These are phyloP conservation scores for Globisporangium alternatum DNA, from an alignment of 352 stramenopile genomes.

Conservation along the genomic window DNA sequence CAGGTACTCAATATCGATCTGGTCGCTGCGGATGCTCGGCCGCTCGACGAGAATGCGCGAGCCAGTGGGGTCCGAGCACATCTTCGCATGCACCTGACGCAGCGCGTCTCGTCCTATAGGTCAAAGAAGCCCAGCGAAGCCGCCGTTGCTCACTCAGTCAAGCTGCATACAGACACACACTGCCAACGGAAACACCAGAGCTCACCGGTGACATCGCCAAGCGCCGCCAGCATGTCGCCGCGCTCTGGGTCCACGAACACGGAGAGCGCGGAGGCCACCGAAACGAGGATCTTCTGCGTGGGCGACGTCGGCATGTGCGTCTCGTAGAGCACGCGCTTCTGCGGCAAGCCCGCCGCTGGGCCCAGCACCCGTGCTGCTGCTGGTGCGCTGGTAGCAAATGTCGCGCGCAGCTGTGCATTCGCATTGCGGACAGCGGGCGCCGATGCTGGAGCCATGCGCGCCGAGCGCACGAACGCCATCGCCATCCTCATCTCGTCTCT, in stretches of 20 bases:
- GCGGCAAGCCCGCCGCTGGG: constrained; percentile 36
- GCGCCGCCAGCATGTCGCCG: constrained; percentile 92
- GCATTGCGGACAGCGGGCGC: neutral
- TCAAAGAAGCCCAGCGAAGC: neutral
- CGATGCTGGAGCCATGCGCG: neutral
- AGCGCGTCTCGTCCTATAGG: constrained; percentile 72
- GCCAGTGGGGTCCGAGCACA: constrained; percentile 86
- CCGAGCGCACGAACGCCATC: neutral
- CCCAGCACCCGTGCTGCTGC: neutral
- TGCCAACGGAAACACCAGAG: neutral
- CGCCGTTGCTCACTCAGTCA: neutral
- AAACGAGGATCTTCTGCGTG: constrained; percentile 85
- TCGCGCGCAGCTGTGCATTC: neutral
- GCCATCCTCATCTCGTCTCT: neutral
- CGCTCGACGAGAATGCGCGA: constrained; percentile 87
- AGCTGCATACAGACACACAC: neutral
- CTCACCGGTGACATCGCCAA: constrained; percentile 93
- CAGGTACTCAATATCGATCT: constrained; percentile 74
- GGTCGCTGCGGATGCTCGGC: constrained; percentile 71
- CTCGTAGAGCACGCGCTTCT: constrained; percentile 61
- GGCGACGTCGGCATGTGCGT: constrained; percentile 74
- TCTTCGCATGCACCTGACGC: constrained; percentile 73
- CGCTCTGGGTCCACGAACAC: constrained; percentile 92
- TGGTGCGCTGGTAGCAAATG: neutral
- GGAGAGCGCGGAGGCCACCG: constrained; percentile 83